Conservation (phyloP, 768 basidiomycete genomes). For the Termitomyces sp. region DNA sequence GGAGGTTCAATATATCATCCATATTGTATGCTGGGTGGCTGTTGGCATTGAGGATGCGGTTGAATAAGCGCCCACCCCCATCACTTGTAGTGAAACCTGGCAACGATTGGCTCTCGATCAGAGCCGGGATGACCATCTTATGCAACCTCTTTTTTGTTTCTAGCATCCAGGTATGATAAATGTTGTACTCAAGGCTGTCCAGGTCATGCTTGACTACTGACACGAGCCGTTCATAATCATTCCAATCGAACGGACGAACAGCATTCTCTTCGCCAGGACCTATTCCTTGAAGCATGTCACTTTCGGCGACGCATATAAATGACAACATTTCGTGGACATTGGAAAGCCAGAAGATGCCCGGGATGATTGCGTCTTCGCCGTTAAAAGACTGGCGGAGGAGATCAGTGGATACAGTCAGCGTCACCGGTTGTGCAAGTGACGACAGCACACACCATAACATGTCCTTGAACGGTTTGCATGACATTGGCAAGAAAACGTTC, state of each 20-base stretch:
- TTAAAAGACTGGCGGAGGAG: constrained; percentile 63
- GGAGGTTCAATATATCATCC: constrained; percentile 95
- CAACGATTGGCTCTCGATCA: constrained; percentile 95
- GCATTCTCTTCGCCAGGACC: constrained; percentile 93
- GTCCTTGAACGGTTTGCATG: constrained; percentile 95
- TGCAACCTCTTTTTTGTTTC: constrained; percentile 94
- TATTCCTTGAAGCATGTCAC: constrained; percentile 96
- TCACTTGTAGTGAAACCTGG: constrained; percentile 97
- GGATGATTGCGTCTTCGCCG: constrained; percentile 92
- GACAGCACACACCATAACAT: constrained; percentile 81
- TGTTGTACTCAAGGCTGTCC: constrained; percentile 98
- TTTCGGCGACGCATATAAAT: constrained; percentile 98
- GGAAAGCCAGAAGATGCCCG: constrained; percentile 99
- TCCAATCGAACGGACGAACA: constrained; percentile 93
- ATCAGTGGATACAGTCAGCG: background rate
- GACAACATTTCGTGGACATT: constrained; percentile 99
- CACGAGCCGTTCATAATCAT: constrained; percentile 92
- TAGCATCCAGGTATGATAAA: constrained; percentile 99
- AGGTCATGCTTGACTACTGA: constrained; percentile 99
- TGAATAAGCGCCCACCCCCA: constrained; percentile 89
- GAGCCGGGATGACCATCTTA: constrained; percentile 99
- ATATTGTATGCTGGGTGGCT: constrained; percentile 89
- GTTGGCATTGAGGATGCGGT: constrained; percentile 83
- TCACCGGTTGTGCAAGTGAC: constrained; percentile 1
- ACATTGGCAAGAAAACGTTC: constrained; percentile 98